Percentiles rank a stretch among this genome's conserved stretches.
phyloP scores from a whole-genome alignment of 768 basidiomycete species.

The Ramaria rubella region DNA sequence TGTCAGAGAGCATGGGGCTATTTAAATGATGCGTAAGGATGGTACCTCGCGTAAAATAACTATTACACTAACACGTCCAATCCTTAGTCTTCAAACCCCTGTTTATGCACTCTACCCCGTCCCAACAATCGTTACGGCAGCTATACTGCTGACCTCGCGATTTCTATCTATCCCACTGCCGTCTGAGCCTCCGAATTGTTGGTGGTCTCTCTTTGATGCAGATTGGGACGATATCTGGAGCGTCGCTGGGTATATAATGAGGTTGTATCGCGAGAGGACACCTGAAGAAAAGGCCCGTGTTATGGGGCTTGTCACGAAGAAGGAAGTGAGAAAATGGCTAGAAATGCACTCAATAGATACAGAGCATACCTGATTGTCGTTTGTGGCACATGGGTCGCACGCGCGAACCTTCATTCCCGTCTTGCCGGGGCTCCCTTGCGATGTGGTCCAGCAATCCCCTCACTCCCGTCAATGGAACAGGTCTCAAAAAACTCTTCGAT shows the following conservation, averaged over 20 bases:
- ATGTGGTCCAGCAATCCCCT: too few species aligned
- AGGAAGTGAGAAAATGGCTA: slow-evolving; percentile 77
- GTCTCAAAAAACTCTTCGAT: too few species aligned
- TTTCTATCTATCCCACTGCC: slow-evolving; percentile 71
- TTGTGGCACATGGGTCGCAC: background rate
- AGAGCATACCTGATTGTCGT: background rate
- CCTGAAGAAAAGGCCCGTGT: slow-evolving; percentile 41
- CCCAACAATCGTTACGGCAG: slow-evolving; percentile 82
- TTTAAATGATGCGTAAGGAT: slow-evolving; percentile 86
- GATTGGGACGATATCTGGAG: slow-evolving; percentile 84
- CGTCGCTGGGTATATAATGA: slow-evolving; percentile 79
- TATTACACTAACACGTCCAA: slow-evolving; percentile 6
- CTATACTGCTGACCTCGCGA: slow-evolving; percentile 77
- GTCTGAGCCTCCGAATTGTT: slow-evolving; percentile 59
- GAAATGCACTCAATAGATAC: slow-evolving; percentile 29
- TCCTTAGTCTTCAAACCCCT: slow-evolving; percentile 78
- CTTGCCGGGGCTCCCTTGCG: background rate
- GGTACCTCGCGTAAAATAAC: background rate
- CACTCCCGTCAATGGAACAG: too few species aligned
- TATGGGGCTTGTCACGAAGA: slow-evolving; percentile 59
- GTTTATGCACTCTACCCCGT: slow-evolving; percentile 87
- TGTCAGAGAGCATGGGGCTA: slow-evolving; percentile 88
- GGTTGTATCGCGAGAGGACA: slow-evolving; percentile 58
- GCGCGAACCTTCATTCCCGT: background rate
- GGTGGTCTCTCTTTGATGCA: slow-evolving; percentile 95